These are phyloP conservation scores for Carex pumila DNA, from an alignment of 176 grass and related monocot species.

Conservation along the genomic window DNA sequence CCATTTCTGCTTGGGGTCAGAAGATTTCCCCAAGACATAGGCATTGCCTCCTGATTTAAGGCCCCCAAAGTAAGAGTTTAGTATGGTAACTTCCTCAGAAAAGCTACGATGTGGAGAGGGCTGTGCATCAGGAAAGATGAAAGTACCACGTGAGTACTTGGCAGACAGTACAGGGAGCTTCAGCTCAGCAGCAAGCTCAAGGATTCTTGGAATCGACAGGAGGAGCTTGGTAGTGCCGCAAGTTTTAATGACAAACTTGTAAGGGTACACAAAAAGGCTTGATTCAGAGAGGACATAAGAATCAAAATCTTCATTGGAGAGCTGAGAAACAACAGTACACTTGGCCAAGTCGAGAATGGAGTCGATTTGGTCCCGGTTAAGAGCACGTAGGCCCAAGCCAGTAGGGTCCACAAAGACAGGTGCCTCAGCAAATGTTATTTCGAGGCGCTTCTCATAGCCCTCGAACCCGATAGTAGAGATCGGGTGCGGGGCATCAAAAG, in stretches of 20 bases:
- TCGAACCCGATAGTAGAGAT: conserved; percentile 34
- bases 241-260: conserved; percentile 34
- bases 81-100: conserved; percentile 31
- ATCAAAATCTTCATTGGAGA: conserved; percentile 35
- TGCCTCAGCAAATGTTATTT: conserved; percentile 38
- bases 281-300: conserved; percentile 46
- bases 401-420: conserved; percentile 29
- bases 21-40: conserved; percentile 24
- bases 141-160: conserved; percentile 36
- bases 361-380: conserved; percentile 27
- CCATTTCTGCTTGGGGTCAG: conserved; percentile 23
- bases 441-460: conserved; percentile 42
- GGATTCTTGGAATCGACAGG: conserved; percentile 34
- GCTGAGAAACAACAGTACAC: conserved; percentile 38
- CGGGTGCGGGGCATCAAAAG: conserved; percentile 4
- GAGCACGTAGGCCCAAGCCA: conserved; percentile 23
- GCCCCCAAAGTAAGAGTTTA: conserved; percentile 24
- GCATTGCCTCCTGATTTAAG: conserved; percentile 39
- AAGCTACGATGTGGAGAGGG: conserved; percentile 34
- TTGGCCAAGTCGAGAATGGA: conserved; percentile 31
- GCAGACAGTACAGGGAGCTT: conserved; percentile 24
- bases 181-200: conserved; percentile 29
- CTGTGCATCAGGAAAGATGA: conserved; percentile 43
- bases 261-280: conserved; percentile 35
- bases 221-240: conserved; percentile 43